Conservation (phyloP, 225 moss, liverwort and hornwort species). For the Marchantia polymorpha region DNA sequence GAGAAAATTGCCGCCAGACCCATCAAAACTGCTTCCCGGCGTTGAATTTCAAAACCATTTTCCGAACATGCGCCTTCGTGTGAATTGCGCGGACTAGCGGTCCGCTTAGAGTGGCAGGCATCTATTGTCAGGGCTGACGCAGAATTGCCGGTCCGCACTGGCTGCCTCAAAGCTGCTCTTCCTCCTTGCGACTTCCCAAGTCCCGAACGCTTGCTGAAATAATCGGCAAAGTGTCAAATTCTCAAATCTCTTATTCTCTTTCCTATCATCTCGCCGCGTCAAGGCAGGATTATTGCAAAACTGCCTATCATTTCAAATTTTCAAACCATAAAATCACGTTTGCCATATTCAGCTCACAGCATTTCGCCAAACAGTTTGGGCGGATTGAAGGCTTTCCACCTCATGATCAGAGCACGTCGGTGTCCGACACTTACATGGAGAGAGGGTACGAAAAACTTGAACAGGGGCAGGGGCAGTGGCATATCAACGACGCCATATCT, state of each 20-base stretch:
- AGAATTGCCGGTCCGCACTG: not conserved
- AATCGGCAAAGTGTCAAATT: not conserved
- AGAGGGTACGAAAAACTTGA: constrained; percentile 7
- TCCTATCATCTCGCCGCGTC: not conserved
- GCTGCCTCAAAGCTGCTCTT: constrained; percentile 14
- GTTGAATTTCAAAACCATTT: constrained; percentile 42
- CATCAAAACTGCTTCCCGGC: constrained; percentile 59
- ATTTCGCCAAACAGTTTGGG: not conserved
- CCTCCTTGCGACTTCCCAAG: constrained; percentile 12
- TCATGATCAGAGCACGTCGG: not conserved
- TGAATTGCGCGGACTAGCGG: constrained; percentile 1
- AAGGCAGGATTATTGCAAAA: too few species aligned
- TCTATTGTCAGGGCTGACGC: not conserved
- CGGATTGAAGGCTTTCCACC: not conserved
- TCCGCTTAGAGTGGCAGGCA: not conserved
- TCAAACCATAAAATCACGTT: not conserved
- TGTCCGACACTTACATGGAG: not conserved
- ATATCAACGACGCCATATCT: constrained; percentile 34
- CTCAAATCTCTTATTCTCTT: not conserved
- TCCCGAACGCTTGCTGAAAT: constrained; percentile 16
- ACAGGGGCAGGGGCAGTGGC: constrained; percentile 28
- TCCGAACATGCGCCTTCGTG: constrained; percentile 2
- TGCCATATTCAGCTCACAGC: not conserved
- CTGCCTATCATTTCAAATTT: not conserved
- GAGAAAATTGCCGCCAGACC: constrained; percentile 52